Evolutionary conservation across 352 stramenopile genomes (phyloP).

Genomic region (Phytophthora citrophthora): DNA sequence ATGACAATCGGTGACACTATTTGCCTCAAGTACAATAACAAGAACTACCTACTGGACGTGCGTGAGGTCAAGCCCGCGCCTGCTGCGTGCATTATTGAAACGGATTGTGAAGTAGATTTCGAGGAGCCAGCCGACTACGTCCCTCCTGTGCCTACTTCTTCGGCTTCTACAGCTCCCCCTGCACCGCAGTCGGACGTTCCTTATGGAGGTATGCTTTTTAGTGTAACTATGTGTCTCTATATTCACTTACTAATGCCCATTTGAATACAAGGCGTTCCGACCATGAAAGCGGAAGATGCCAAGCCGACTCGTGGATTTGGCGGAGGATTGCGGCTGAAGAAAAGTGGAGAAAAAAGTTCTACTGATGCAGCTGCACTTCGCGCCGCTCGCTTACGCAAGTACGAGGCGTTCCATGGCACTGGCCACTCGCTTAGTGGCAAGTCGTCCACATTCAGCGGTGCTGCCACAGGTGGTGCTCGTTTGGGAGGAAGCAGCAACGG

Average conservation of each 20-base stretch:
- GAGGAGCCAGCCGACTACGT: conserved; percentile 93
- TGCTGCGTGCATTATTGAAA: conserved; percentile 99
- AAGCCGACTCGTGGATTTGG: conserved; percentile 50
- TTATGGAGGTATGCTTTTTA: conserved; percentile 60
- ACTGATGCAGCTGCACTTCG: conserved; percentile 75
- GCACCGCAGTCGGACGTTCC: conserved; percentile 51
- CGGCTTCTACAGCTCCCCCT: conserved; percentile 28
- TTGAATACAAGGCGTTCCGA: conserved; percentile 58
- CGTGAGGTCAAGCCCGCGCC: conserved; percentile 96
- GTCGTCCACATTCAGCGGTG: conserved; percentile 38
- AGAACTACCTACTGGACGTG: conserved; percentile 99
- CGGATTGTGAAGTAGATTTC: conserved; percentile 99
- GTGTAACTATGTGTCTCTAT: neutral
- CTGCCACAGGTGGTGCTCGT: conserved; percentile 18
- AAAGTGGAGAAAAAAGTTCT: conserved; percentile 53
- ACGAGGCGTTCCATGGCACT: conserved; percentile 86
- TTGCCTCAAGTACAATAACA: conserved; percentile 98
- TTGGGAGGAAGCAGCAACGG: conserved; percentile 36
- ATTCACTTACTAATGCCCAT: neutral
- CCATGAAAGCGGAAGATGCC: conserved; percentile 57
- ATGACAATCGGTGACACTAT: conserved; percentile 99
- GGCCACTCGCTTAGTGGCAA: conserved; percentile 75
- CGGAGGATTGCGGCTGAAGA: conserved; percentile 77
- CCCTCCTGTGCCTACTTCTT: conserved; percentile 42
- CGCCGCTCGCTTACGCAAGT: conserved; percentile 75